These are phyloP conservation scores for Backusella luteola DNA, from an alignment of 192 early-diverging fungal species.

Conservation along the genomic window DNA sequence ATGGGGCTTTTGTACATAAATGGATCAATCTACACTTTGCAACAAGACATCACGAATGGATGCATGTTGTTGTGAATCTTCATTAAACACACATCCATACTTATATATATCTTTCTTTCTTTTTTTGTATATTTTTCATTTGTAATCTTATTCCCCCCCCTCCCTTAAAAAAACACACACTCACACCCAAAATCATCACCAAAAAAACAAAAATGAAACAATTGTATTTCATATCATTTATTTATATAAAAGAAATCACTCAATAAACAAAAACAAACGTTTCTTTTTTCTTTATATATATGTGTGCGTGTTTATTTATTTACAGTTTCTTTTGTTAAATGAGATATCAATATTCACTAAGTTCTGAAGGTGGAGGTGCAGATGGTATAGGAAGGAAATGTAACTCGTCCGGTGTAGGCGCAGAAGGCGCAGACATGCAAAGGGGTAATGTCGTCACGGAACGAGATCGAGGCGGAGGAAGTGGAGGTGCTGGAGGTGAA, in stretches of 20 bases:
- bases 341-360: background rate
- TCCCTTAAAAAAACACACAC: too few species aligned
- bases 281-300: too few species aligned
- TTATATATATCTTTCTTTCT: background rate
- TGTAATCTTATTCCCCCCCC: background rate
- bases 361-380: background rate
- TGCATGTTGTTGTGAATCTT: conserved; percentile 37
- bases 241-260: too few species aligned
- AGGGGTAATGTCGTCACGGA: background rate
- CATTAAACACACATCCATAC: background rate
- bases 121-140: background rate
- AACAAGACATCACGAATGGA: conserved; percentile 31
- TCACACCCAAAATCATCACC: background rate
- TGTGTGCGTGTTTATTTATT: background rate
- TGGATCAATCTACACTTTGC: conserved; percentile 39
- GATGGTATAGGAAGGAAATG: background rate
- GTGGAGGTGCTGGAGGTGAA: background rate
- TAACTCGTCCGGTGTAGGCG: background rate
- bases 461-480: background rate
- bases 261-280: too few species aligned
- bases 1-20: conserved; percentile 36
- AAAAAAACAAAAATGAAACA: background rate
- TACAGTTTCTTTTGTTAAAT: background rate
- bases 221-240: too few species aligned
- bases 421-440: background rate